Evolutionary conservation across 495 filamentous ascomycete genomes (phyloP), one percentile per base, ranked within the genome.

Genomic region (Aspergillus coremiiformis): DNA sequence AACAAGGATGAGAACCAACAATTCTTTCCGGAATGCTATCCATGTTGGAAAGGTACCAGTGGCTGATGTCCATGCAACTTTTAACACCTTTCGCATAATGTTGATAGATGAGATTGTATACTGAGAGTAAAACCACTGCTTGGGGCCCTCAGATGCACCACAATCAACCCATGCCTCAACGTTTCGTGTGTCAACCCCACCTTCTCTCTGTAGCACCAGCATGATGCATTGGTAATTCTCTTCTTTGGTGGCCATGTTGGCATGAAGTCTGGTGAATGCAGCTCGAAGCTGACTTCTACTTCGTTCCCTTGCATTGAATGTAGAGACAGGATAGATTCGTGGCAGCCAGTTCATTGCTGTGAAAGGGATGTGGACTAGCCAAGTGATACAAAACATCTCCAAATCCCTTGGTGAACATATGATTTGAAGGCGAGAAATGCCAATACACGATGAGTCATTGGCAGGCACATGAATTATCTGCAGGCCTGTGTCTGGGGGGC

Each of bases 301-400:
- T 4, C 29, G 53, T 12, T 54, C 45, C 47, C 22, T 19, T n/a
- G 47, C 30, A 33, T 30, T 30, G n/a, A 41, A 35, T 32, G 47
- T 44, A 4, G 24, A 27, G 4, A 4, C 24, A 8, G 62, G 49
- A 33, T 58, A 59, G 43, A 65, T 48, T 5, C 57, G 63, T 5
- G 70, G 70, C 35, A 66, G 44, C 65, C 67, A 69, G 29, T 37
- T 56, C 17, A 19, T 22, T 20, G 53, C 52, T n/a, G 24, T 24
- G 19, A 19, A 15, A 17, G 54, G 51, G 9, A 61, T 3, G 6
- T 56, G 44, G 14, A 59, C 27, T 1, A 58, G 51, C 71, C 71
- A 74, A 12, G 53, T 55, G 14, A 74, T 12, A 19, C 51, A 58
- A 33, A 74, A 66, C 52, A 59, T 53, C 1, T 47, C 55, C 22